Evolutionary conservation across 371 early-diverging fungal genomes (phyloP).

Genomic region (Actinomortierella ambigua): DNA sequence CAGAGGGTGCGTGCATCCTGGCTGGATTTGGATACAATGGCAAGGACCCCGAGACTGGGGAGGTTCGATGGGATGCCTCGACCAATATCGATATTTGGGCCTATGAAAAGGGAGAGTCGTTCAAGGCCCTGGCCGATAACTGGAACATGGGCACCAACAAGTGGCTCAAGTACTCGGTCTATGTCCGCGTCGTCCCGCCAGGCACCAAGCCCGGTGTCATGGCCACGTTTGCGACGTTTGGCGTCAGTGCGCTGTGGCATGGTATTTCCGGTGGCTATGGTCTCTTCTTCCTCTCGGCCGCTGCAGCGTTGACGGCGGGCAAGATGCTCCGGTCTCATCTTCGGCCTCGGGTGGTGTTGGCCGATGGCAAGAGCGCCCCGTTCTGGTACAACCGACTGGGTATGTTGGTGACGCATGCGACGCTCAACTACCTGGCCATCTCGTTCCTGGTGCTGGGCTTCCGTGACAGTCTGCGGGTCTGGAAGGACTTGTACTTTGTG

Average conservation of each 20-base stretch:
- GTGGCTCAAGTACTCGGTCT: constrained; percentile 88
- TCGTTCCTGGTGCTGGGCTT: constrained; percentile 75
- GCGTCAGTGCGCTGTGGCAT: constrained; percentile 90
- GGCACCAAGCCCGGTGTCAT: constrained; percentile 59
- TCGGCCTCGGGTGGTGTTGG: constrained; percentile 66
- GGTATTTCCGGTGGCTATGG: constrained; percentile 93
- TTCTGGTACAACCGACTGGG: constrained; percentile 71
- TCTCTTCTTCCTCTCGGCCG: constrained; percentile 58
- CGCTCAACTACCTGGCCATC: constrained; percentile 70
- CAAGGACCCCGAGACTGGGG: constrained; percentile 53
- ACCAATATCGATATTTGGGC: constrained; percentile 73
- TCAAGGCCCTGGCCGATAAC: constrained; percentile 69
- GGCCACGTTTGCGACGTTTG: constrained; percentile 73
- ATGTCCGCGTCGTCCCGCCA: constrained; percentile 65
- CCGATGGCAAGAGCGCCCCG: constrained; percentile 46
- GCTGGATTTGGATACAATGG: constrained; percentile 89
- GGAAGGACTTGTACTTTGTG: constrained; percentile 63
- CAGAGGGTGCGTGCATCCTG: constrained; percentile 86
- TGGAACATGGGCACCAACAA: constrained; percentile 91
- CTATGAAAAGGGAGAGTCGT: constrained; percentile 76
- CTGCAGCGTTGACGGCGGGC: constrained; percentile 53
- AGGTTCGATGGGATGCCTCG: constrained; percentile 49
- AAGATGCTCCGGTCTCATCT: constrained; percentile 66
- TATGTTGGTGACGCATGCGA: constrained; percentile 64
- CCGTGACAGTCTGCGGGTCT: constrained; percentile 57